Conservation (phyloP, 257 asterid genomes). For the Nicotiana tomentosiformis region DNA sequence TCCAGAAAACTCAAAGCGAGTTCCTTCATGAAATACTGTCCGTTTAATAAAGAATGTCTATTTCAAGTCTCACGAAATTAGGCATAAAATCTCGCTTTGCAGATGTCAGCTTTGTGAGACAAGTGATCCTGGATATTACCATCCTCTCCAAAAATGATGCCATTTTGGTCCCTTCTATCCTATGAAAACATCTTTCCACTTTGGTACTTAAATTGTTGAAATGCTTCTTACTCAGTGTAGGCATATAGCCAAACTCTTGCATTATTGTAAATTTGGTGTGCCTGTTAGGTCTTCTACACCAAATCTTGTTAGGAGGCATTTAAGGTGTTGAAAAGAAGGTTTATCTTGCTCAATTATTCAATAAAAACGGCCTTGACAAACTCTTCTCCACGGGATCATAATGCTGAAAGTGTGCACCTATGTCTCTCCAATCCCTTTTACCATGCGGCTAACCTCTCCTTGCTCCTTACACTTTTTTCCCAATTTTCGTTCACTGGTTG, state of each 20-base stretch:
- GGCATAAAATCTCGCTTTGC: neutral
- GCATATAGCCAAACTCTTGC: neutral
- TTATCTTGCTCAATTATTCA: neutral
- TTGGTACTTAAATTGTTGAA: neutral
- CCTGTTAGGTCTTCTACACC: neutral
- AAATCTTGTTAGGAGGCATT: neutral
- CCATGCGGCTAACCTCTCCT: neutral
- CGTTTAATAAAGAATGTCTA: neutral
- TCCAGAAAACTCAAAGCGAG: neutral
- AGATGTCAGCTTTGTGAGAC: neutral
- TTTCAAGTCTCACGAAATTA: neutral
- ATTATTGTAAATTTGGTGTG: neutral
- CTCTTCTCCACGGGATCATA: neutral
- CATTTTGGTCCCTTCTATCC: neutral
- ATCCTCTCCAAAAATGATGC: neutral
- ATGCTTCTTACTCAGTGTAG: neutral
- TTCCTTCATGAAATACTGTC: neutral
- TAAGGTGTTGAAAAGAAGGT: neutral
- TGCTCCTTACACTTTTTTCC: neutral
- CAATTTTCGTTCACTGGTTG: neutral
- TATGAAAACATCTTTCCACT: neutral
- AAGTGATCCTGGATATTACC: neutral
- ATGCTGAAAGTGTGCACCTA: neutral
- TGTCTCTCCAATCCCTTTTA: neutral
- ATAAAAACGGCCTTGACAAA: neutral